phyloP scores from a whole-genome alignment of 2,329 filamentous ascomycete species.

The Onygenales sp. region DNA sequence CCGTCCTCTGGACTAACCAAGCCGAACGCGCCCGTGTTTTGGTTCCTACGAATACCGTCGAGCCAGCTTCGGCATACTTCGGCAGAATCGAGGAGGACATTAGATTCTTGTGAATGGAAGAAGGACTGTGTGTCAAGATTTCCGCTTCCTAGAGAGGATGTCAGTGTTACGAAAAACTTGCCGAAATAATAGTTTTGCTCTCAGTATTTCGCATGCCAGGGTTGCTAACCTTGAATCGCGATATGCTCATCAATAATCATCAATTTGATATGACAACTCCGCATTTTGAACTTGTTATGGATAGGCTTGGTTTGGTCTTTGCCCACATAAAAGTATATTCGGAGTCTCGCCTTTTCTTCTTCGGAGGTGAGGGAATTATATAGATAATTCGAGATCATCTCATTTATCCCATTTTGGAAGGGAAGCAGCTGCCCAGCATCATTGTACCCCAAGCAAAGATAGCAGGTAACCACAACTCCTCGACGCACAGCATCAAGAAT shows the following conservation, averaged over 20 bases:
- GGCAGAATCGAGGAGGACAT: conserved; percentile 61
- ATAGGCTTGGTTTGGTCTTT: conserved; percentile 64
- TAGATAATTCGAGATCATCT: conserved; percentile 56
- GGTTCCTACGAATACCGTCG: conserved; percentile 52
- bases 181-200: background rate
- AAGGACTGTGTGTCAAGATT: conserved; percentile 76
- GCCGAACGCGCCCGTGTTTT: conserved; percentile 56
- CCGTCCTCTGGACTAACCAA: conserved; percentile 46
- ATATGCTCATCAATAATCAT: conserved; percentile 62
- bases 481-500: conserved; percentile 56
- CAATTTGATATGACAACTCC: conserved; percentile 68
- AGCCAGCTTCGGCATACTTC: conserved; percentile 55
- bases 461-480: conserved; percentile 59
- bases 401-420: conserved; percentile 65
- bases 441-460: conserved; percentile 70
- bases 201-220: background rate
- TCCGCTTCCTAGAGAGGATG: conserved; percentile 44
- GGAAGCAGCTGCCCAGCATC: conserved; percentile 68
- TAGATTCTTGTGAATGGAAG: conserved; percentile 70
- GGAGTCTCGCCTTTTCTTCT: conserved; percentile 41
- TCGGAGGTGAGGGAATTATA: conserved; percentile 47
- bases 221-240: conserved; percentile 49
- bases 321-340: conserved; percentile 61
- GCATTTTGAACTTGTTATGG: conserved; percentile 53
- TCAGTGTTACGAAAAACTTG: background rate